phyloP scores from a whole-genome alignment of 495 filamentous ascomycete species.

The Aspergillus hancockii region DNA sequence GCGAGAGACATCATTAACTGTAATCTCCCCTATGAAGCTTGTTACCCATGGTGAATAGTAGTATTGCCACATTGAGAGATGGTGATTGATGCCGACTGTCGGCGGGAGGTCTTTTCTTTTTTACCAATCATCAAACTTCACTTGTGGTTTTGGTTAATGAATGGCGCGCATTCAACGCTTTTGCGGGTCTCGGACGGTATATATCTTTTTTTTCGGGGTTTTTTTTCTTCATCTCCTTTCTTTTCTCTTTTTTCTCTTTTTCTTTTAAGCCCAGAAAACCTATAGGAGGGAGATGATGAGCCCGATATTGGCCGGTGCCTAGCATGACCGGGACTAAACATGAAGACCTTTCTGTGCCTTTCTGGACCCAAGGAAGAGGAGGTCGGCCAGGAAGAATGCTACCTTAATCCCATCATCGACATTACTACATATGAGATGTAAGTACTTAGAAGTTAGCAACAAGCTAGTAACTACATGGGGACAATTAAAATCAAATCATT shows the following conservation, averaged over 20 bases:
- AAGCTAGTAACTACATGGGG: no score
- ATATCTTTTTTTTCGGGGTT: background rate
- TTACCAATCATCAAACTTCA: background rate
- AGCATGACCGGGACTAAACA: no score
- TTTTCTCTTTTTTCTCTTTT: background rate
- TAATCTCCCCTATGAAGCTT: background rate
- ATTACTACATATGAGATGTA: no score
- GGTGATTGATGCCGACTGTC: background rate
- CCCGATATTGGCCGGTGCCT: no score
- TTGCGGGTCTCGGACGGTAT: background rate
- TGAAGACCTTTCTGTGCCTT: no score
- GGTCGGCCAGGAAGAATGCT: no score
- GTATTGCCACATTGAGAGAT: background rate
- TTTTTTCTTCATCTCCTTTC: background rate
- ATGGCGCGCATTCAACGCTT: background rate
- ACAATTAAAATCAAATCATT: no score
- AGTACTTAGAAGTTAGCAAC: no score
- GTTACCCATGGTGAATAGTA: background rate
- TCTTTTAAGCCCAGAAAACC: no score
- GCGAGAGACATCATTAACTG: slow-evolving; percentile 60
- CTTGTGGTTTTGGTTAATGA: background rate
- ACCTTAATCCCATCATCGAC: no score
- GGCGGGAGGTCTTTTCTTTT: background rate
- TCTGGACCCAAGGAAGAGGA: no score
- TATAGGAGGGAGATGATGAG: background rate